Conservation (phyloP, 1,139 yeast species). For the Hyphopichia khmerensis region DNA sequence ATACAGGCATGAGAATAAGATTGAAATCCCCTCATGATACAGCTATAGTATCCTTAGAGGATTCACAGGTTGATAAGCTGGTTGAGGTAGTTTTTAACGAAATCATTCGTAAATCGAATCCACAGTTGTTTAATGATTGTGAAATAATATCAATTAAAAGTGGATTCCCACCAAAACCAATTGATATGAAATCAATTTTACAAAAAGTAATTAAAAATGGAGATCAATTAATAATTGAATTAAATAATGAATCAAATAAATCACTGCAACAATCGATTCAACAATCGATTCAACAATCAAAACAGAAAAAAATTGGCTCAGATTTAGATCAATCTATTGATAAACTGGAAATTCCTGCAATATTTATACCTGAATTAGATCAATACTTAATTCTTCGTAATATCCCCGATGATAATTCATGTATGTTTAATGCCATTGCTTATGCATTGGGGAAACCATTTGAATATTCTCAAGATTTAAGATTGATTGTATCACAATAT, state of each 20-base stretch:
- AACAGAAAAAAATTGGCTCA: not conserved
- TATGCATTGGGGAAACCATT: conserved; percentile 43
- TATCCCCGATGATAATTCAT: conserved; percentile 79
- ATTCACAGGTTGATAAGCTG: conserved; percentile 1
- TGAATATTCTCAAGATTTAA: conserved; percentile 33
- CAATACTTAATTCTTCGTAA: conserved; percentile 49
- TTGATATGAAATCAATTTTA: conserved; percentile 31
- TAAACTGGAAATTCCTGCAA: conserved; percentile 27
- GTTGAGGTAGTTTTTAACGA: not conserved
- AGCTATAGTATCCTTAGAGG: conserved; percentile 15
- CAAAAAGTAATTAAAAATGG: conserved; percentile 46
- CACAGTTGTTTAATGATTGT: conserved; percentile 13
- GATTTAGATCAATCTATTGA: not conserved
- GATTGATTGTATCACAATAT: conserved; percentile 45
- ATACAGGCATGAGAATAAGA: conserved; percentile 29
- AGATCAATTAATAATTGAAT: conserved; percentile 51
- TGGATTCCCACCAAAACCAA: conserved; percentile 62
- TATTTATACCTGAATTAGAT: conserved; percentile 17
- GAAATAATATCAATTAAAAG: conserved; percentile 28
- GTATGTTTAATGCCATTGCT: conserved; percentile 69
- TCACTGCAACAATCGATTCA: conserved; percentile 1
- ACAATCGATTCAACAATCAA: not conserved
- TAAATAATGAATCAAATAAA: conserved; percentile 6
- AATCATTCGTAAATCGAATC: not conserved
- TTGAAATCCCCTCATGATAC: conserved; percentile 19